Evolutionary conservation across 1,139 yeast genomes (phyloP), one percentile per base, ranked within the genome.

Genomic region (Yamadazyma sp.): DNA sequence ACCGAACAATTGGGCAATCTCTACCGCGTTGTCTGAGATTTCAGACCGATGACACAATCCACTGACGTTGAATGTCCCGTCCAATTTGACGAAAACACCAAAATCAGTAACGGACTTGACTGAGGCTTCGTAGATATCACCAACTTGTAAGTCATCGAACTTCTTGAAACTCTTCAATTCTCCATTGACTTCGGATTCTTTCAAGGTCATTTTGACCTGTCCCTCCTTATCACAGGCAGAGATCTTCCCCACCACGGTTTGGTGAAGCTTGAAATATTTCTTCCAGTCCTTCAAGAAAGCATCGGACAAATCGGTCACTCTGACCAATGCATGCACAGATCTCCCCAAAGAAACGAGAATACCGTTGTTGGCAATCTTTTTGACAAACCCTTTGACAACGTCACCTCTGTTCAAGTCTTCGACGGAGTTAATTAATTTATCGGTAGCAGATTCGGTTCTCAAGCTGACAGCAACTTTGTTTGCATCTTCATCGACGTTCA

Each of bases 21-120:
- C 69, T 37, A 75, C 66, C 6, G 60, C 61, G 37, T 69, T 69
- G 51, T 91, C 97, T 15, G 97, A 83, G 43, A 92, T 84, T 62
- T 92, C 85, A 28, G 92, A 75, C 46, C 76, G 83, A 59, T 92
- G 98, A 53, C 96, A 91, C 50, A 92, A 75, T 41, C 98, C 98
- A 54, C 85, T 80, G 41, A 89, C 74, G 52, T 81, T 80, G 38
- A 78, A 68, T 33, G 94, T 82, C 38, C 86, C 87, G 53, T 83
- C 88, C 43, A 92, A 70, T 48, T 78, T 81, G 35, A 92, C 85
- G 58, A 92, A 91, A 4, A 89, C 95, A 65, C 98, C 98, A 56
- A 82, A 92, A 39, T 87, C 95, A 36, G 91, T 82, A 15, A 84
- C 87, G 44, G 77, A 77, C 56, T 81, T 84, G 38, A 87, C 81